Evolutionary conservation across 306 rosid species (phyloP).

Genomic region (Cucurbita ficifolia): DNA sequence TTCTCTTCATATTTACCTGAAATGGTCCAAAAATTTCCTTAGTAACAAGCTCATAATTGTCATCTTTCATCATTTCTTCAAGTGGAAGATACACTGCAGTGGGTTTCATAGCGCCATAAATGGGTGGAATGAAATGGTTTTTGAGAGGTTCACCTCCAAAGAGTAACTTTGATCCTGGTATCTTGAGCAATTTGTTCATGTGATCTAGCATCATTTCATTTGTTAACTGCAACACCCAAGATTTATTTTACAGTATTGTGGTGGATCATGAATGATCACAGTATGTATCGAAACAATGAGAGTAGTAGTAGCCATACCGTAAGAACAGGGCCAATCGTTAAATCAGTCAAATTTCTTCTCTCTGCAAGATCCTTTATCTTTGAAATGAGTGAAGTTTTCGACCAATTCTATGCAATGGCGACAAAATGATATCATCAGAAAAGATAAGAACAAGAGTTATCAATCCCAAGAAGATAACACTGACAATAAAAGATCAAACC

Average conservation of each 20-base stretch:
- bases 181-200: conserved; percentile 54
- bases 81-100: conserved; percentile 81
- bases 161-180: conserved; percentile 76
- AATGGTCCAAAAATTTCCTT: conserved; percentile 90
- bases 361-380: conserved; percentile 71
- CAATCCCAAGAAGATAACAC: neutral
- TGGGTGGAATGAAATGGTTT: conserved; percentile 61
- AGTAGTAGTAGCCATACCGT: conserved; percentile 35
- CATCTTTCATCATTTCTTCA: conserved; percentile 64
- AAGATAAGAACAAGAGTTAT: neutral
- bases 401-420: conserved; percentile 59
- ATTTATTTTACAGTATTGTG: neutral
- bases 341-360: conserved; percentile 75
- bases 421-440: conserved; percentile 5
- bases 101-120: conserved; percentile 81
- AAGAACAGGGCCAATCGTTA: conserved; percentile 86
- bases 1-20: conserved; percentile 40
- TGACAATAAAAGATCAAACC: conserved; percentile 34
- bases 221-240: conserved; percentile 35
- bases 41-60: conserved; percentile 68
- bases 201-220: conserved; percentile 71
- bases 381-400: conserved; percentile 47
- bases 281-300: neutral
- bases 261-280: neutral
- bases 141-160: conserved; percentile 73